Conservation (phyloP, 164 flowering plant genomes). For the Piper longum region DNA sequence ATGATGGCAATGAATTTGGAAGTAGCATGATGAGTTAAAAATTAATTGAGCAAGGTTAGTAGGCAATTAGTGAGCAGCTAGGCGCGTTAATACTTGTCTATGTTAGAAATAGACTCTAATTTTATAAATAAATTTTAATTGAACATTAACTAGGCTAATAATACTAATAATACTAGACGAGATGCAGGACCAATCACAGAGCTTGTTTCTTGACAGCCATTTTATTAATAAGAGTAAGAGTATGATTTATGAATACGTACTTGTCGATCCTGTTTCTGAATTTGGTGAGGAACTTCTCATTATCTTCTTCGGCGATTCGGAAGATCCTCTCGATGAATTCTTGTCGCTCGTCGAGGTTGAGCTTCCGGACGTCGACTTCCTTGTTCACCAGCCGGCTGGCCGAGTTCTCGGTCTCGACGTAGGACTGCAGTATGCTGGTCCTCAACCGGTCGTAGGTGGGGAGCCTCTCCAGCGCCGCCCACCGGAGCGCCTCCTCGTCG, state of each 20-base stretch:
- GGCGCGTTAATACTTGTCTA: too few relatives aligned
- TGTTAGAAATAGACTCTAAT: too few relatives aligned
- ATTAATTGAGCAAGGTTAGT: too few relatives aligned
- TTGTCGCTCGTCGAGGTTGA: constrained; percentile 48
- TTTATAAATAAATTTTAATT: too few relatives aligned
- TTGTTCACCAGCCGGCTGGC: constrained; percentile 19
- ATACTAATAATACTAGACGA: too few relatives aligned
- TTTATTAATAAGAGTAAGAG: too few relatives aligned
- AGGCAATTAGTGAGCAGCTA: too few relatives aligned
- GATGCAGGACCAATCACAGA: too few relatives aligned
- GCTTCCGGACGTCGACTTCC: constrained; percentile 65
- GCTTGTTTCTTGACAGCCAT: too few relatives aligned
- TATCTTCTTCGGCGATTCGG: constrained; percentile 28
- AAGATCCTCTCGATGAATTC: constrained; percentile 24
- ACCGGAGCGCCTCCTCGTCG: constrained; percentile 76
- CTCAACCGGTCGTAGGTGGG: constrained; percentile 81
- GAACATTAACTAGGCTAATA: too few relatives aligned
- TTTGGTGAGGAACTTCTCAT: constrained; percentile 26
- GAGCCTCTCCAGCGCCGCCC: constrained; percentile 84
- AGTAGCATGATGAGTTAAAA: too few relatives aligned
- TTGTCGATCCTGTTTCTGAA: constrained; percentile 24
- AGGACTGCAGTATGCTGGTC: constrained; percentile 56
- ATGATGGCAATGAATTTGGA: too few relatives aligned
- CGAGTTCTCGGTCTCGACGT: constrained; percentile 17
- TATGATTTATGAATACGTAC: constrained; percentile 8